Evolutionary conservation across 2,329 filamentous ascomycete species (phyloP), one percentile per base, ranked within the genome.

Genomic region (Colletotrichum sojae): DNA sequence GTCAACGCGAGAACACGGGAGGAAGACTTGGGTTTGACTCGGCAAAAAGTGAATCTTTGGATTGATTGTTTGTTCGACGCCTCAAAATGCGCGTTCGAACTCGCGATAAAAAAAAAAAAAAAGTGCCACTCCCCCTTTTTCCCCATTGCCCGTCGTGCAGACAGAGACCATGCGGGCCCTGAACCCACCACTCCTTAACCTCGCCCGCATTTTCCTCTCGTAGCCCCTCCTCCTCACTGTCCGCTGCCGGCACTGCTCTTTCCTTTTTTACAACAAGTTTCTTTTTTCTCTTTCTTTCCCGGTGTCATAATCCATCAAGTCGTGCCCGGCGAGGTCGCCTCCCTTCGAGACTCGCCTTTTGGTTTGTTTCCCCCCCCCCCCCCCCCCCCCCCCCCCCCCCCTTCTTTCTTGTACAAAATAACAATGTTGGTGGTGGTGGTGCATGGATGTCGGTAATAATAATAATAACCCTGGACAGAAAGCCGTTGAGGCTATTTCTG

Each of bases 271-370:
- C 57, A 60, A 60, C 36, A 12, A 25, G 53, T 55, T 55, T 39
- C 57, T 63, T 54, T 45, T 54, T 46, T 53, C 58, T 49, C 15
- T 39, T 46, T 48, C 49, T 54, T 12, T 12, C 36, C 56, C 46
- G 31, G 18, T 60, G 55, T 71, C 69, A 69, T 71, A 40, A 71
- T 69, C 65, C 69, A 56, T 71, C 60, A 71, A 71, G 54, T 72
- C 70, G 53, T 72, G 49, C 36, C 55, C 46, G 22, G 53, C 54
- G 59, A 39, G 36, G 54, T 48, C 18, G 45, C 63, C 49, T 60
- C 52, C 52, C 63, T 31, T 48, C 49, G 52, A 22, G 58, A 27
- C 63, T 39, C 63, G 53, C 63, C 64, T 55, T 25, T 5, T 51
- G 25, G 31, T 36, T 36, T 36, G 31, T 8, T 36, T 36, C 10